Evolutionary conservation across 2,329 filamentous ascomycete genomes (phyloP).

Genomic region (Rutstroemia sp.): DNA sequence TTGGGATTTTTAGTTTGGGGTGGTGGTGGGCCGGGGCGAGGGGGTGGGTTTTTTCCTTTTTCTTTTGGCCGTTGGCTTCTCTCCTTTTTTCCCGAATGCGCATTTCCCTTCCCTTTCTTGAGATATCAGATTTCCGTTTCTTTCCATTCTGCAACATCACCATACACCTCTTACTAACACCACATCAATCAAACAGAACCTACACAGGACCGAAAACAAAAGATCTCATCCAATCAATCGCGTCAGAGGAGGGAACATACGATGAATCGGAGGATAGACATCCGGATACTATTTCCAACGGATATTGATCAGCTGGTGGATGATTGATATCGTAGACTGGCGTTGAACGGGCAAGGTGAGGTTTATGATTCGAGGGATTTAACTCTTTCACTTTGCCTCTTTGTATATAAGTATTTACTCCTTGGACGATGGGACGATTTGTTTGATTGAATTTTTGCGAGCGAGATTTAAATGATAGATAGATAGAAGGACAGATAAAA

Average conservation of each 20-base stretch:
- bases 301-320: neutral
- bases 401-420: too few species aligned
- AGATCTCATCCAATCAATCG: conserved; percentile 5
- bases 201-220: conserved; percentile 8
- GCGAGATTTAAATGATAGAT: too few species aligned
- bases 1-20: conserved; percentile 40
- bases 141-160: too few species aligned
- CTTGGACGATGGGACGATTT: too few species aligned
- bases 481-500: too few species aligned
- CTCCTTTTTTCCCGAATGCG: neutral
- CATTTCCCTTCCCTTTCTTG: too few species aligned
- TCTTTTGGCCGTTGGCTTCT: neutral
- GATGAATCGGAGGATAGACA: neutral
- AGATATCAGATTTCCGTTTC: too few species aligned
- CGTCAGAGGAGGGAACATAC: neutral
- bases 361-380: too few species aligned
- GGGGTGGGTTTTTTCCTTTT: conserved; percentile 11
- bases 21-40: conserved; percentile 37
- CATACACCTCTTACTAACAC: too few species aligned
- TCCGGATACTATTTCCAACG: neutral
- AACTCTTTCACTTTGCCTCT: too few species aligned
- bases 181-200: neutral
- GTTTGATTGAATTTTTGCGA: too few species aligned
- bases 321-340: neutral
- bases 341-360: too few species aligned